A percentile compares a stretch with the other conserved stretches of the same genome.
These are phyloP conservation scores for Artemisia annua DNA, from an alignment of 129 eudicot species.

Conservation along the genomic window DNA sequence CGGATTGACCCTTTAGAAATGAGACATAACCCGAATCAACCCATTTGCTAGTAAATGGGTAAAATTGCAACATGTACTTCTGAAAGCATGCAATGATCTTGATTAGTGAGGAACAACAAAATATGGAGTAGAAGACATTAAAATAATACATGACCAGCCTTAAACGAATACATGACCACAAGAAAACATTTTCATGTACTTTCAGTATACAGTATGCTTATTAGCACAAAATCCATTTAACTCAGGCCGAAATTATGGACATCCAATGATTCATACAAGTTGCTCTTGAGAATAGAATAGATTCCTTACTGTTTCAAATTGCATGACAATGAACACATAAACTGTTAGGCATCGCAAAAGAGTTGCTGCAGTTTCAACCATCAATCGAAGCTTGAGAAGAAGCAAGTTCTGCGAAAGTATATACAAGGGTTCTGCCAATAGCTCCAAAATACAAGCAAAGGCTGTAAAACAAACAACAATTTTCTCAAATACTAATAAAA, in stretches of 20 bases:
- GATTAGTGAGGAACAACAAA: too few relatives aligned
- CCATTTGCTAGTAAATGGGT: not conserved
- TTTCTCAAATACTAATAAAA: constrained; percentile 1
- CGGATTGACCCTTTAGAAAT: not conserved
- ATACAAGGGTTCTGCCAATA: constrained; percentile 91
- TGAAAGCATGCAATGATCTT: too few relatives aligned
- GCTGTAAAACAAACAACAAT: constrained; percentile 43
- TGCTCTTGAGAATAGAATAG: constrained; percentile 8
- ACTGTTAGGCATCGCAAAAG: constrained; percentile 71
- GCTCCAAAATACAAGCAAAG: constrained; percentile 82
- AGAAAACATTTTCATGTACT: constrained; percentile 1
- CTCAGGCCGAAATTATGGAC: not conserved
- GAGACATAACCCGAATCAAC: not conserved
- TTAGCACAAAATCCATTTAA: constrained; percentile 19
- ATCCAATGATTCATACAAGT: constrained; percentile 15
- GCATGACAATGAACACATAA: constrained; percentile 64
- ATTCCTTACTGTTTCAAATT: constrained; percentile 52
- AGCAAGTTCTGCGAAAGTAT: constrained; percentile 85
- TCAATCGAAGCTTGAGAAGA: constrained; percentile 76
- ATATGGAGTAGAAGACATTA: constrained; percentile 10
- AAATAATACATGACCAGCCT: constrained; percentile 2
- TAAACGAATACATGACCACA: not conserved
- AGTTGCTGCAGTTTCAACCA: constrained; percentile 84
- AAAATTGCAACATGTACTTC: not conserved
- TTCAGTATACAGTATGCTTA: constrained; percentile 13